Conservation (phyloP, 192 early-diverging fungal genomes). For the Linnemannia hyalina region DNA sequence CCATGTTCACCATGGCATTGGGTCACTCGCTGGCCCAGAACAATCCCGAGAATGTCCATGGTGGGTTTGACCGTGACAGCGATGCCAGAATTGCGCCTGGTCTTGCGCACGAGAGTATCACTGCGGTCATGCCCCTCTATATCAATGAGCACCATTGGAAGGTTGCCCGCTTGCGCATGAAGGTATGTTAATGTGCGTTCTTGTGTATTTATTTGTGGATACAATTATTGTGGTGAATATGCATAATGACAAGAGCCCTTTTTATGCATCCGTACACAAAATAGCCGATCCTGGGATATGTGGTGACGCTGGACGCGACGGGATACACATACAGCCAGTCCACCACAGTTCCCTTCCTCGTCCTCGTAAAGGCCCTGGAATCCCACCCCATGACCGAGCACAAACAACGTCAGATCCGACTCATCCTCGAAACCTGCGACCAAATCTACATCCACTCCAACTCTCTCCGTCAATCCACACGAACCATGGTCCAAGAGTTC, state of each 20-base stretch:
- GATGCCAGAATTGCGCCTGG: conserved; percentile 55
- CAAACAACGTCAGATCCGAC: conserved; percentile 46
- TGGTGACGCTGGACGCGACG: conserved; percentile 58
- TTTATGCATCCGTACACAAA: background rate
- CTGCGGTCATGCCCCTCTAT: conserved; percentile 57
- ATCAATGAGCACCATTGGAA: conserved; percentile 61
- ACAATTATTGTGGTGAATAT: background rate
- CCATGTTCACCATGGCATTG: conserved; percentile 55
- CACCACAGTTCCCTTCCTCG: conserved; percentile 57
- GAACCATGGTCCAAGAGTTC: conserved; percentile 44
- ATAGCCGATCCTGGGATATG: conserved; percentile 60
- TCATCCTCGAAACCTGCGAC: conserved; percentile 61
- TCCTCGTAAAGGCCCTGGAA: conserved; percentile 50
- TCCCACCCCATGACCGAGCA: conserved; percentile 55
- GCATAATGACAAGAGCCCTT: background rate
- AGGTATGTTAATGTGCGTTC: conserved; percentile 26
- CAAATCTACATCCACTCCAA: conserved; percentile 55
- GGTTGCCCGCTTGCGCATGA: conserved; percentile 56
- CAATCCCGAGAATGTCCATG: conserved; percentile 55
- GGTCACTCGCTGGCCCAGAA: conserved; percentile 34
- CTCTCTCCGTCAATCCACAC: conserved; percentile 50
- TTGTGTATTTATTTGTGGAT: background rate
- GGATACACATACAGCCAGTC: conserved; percentile 61
- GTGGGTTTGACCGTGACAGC: conserved; percentile 46
- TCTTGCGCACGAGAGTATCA: conserved; percentile 58